Percentiles rank a stretch among this genome's conserved stretches.
Evolutionary conservation across 1,284 basidiomycete species (phyloP).

Genomic region (Austroboletus niveus): DNA sequence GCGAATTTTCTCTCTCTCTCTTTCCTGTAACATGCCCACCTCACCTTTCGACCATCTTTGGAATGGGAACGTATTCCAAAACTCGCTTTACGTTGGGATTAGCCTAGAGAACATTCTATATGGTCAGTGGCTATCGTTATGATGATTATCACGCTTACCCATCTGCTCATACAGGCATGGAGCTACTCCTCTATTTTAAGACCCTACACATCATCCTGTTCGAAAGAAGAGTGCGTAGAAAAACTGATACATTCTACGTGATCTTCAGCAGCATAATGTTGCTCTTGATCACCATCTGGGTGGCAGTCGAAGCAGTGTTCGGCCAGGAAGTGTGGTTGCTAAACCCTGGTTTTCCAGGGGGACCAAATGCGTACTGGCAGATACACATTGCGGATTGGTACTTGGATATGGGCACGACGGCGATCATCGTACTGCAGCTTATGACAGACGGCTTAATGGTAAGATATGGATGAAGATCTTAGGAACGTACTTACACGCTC

Average conservation of each 20-base stretch:
- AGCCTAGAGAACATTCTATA: not conserved
- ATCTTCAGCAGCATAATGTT: constrained; percentile 24
- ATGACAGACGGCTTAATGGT: constrained; percentile 31
- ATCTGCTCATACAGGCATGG: constrained; percentile 12
- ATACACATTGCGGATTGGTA: constrained; percentile 21
- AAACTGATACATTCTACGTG: constrained; percentile 10
- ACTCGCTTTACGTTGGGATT: not conserved
- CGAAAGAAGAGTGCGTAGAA: constrained; percentile 2
- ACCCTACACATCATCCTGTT: constrained; percentile 17
- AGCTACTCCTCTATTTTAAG: constrained; percentile 22
- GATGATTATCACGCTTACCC: not conserved
- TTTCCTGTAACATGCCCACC: too few relatives aligned
- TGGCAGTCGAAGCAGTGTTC: constrained; percentile 12
- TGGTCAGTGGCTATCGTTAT: constrained; percentile 1
- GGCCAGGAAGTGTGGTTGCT: constrained; percentile 24
- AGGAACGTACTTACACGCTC: not conserved
- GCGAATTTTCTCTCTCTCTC: too few relatives aligned
- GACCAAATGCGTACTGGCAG: constrained; percentile 15
- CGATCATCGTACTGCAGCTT: constrained; percentile 18
- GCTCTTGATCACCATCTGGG: constrained; percentile 21
- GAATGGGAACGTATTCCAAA: not conserved
- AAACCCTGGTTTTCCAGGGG: constrained; percentile 11
- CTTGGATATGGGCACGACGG: constrained; percentile 11
- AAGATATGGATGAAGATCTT: not conserved
- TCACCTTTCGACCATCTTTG: too few relatives aligned